A percentile compares a stretch with the other conserved stretches of the same genome.
These are phyloP conservation scores for Lactarius vividus DNA, from an alignment of 768 basidiomycete genomes.

Conservation along the genomic window DNA sequence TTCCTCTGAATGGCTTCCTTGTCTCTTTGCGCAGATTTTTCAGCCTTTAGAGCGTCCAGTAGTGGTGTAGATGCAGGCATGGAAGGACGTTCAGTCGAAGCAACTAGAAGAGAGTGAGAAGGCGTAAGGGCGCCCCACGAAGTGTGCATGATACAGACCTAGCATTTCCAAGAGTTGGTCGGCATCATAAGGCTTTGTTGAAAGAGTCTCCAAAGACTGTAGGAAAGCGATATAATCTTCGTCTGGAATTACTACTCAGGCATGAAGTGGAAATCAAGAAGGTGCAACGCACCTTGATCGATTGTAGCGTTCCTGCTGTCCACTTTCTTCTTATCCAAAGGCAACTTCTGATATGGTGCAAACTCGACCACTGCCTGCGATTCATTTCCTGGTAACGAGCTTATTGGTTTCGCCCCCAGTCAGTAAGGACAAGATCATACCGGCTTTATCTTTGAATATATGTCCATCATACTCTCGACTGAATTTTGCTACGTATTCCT, in stretches of 20 bases:
- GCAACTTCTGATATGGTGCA: constrained; percentile 87
- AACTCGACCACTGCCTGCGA: constrained; percentile 90
- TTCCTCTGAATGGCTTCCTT: constrained; percentile 70
- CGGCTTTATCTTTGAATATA: constrained; percentile 86
- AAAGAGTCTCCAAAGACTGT: constrained; percentile 59
- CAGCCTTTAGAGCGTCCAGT: constrained; percentile 88
- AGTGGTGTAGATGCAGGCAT: constrained; percentile 85
- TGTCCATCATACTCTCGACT: constrained; percentile 89
- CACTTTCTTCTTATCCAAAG: constrained; percentile 67
- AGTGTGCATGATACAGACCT: constrained; percentile 40
- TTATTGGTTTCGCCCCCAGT: neutral
- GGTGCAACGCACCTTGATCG: constrained; percentile 64
- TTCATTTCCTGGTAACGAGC: constrained; percentile 63
- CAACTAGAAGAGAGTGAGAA: constrained; percentile 44
- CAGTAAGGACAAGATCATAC: constrained; percentile 42
- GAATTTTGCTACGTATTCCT: constrained; percentile 69
- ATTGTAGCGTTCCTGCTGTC: constrained; percentile 87
- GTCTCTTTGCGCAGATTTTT: constrained; percentile 65
- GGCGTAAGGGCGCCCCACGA: neutral
- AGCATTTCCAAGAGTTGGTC: constrained; percentile 58
- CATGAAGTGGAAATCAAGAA: neutral
- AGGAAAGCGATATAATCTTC: constrained; percentile 84
- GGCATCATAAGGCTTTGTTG: constrained; percentile 47
- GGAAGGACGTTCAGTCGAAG: constrained; percentile 55
- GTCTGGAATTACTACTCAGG: constrained; percentile 43